A percentile compares a stretch with the other conserved stretches of the same genome.
Evolutionary conservation across 2,329 filamentous ascomycete genomes (phyloP).

Genomic region (Xylaria polymorpha): DNA sequence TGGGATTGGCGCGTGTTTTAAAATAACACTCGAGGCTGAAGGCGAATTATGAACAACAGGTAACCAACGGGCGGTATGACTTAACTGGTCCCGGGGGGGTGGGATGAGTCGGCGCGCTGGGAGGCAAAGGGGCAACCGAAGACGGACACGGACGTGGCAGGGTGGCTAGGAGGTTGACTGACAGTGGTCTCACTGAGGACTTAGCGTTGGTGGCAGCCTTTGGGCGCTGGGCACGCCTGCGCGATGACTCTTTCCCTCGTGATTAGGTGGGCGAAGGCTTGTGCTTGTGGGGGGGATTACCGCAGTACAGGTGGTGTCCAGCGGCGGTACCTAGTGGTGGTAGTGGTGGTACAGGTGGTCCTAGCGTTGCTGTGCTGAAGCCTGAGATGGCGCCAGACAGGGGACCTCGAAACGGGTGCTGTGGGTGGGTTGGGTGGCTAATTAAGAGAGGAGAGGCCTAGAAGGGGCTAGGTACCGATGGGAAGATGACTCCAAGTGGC

Average conservation of each 20-base stretch:
- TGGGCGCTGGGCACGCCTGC: conserved; percentile 43
- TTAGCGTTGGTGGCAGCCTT: conserved; percentile 41
- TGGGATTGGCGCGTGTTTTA: conserved; percentile 44
- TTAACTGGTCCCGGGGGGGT: conserved; percentile 23
- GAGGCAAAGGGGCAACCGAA: conserved; percentile 43
- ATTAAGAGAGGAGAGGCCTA: conserved; percentile 37
- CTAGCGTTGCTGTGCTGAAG: conserved; percentile 40
- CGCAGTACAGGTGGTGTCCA: conserved; percentile 30
- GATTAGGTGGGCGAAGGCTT: conserved; percentile 52
- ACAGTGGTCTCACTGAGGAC: conserved; percentile 38
- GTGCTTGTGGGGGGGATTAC: conserved; percentile 44
- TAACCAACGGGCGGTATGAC: conserved; percentile 38
- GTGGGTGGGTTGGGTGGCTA: conserved; percentile 40
- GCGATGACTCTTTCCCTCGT: conserved; percentile 51
- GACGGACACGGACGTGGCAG: conserved; percentile 43
- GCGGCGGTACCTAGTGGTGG: conserved; percentile 28
- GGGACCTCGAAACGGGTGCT: conserved; percentile 32
- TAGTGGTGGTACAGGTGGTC: conserved; percentile 39
- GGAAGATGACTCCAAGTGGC: conserved; percentile 45
- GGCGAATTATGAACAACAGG: conserved; percentile 40
- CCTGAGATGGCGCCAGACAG: conserved; percentile 36
- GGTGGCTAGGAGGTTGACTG: conserved; percentile 44
- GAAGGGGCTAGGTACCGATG: conserved; percentile 43
- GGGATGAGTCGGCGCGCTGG: conserved; percentile 43
- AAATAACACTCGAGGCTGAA: conserved; percentile 40